phyloP scores from a whole-genome alignment of 2,329 filamentous ascomycete genomes.

The Ophiostoma himal-ulmi region DNA sequence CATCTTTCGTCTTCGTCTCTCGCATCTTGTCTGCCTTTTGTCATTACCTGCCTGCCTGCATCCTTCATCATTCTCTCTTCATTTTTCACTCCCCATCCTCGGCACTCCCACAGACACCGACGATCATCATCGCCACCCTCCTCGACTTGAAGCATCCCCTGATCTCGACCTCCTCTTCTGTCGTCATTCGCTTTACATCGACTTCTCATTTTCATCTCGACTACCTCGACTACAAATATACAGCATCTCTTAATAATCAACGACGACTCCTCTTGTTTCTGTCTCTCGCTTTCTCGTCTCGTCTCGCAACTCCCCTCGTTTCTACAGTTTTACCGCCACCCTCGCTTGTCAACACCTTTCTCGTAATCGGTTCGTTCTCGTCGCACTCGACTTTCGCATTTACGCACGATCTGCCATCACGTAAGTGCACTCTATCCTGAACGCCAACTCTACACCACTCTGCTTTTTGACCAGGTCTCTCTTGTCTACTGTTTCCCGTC shows the following conservation, averaged over 20 bases:
- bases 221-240: not conserved
- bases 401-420: not conserved
- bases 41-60: not conserved
- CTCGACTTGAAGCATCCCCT: not conserved
- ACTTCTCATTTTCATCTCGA: not conserved
- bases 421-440: not conserved
- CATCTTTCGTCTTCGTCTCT: slow-evolving; percentile 12
- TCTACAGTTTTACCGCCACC: not conserved
- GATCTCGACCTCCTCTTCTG: not conserved
- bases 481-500: not conserved
- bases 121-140: not conserved
- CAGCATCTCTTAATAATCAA: not conserved
- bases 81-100: not conserved
- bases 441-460: not conserved
- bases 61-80: not conserved
- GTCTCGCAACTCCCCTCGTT: not conserved
- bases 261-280: not conserved
- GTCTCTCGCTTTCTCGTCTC: not conserved
- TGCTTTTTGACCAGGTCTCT: not conserved
- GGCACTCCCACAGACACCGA: not conserved
- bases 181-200: not conserved
- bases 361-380: not conserved
- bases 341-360: not conserved
- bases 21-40: not conserved
- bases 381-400: not conserved